A percentile compares a stretch with the other conserved stretches of the same genome.
Evolutionary conservation across 2,329 filamentous ascomycete species (phyloP).

Genomic region (Talaromyces sp.): DNA sequence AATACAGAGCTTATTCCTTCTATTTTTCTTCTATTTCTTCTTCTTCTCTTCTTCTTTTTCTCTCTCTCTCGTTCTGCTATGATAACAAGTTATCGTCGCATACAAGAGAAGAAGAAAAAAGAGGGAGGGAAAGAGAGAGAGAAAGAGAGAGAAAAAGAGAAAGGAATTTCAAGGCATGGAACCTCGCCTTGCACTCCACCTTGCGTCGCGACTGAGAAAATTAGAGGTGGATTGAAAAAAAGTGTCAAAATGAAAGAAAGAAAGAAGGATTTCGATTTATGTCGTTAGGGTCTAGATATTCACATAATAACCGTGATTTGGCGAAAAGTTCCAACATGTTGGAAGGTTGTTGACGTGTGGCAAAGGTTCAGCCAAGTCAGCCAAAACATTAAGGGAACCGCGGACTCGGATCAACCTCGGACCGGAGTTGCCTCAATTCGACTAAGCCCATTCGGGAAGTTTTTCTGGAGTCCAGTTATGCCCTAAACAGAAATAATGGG

Average conservation of each 20-base stretch:
- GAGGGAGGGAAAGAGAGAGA: no score
- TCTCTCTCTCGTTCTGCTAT: background rate
- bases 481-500: background rate
- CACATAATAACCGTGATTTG: background rate
- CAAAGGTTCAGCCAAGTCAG: background rate
- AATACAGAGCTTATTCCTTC: slow-evolving; percentile 48
- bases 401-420: background rate
- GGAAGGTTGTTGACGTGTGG: background rate
- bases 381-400: background rate
- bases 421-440: background rate
- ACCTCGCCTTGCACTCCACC: slow-evolving; percentile 52
- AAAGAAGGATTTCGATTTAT: background rate
- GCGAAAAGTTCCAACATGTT: no score
- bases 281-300: background rate
- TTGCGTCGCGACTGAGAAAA: slow-evolving; percentile 42
- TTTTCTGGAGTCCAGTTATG: background rate
- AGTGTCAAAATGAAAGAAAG: background rate
- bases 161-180: slow-evolving; percentile 46
- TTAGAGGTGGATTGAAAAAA: background rate
- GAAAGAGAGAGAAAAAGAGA: slow-evolving; percentile 12
- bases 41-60: background rate
- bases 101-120: background rate
- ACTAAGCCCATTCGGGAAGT: background rate
- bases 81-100: background rate
- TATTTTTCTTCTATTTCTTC: background rate